Evolutionary conservation across 108 stramenopile genomes (phyloP).

Genomic region (Cyclotella sp.): DNA sequence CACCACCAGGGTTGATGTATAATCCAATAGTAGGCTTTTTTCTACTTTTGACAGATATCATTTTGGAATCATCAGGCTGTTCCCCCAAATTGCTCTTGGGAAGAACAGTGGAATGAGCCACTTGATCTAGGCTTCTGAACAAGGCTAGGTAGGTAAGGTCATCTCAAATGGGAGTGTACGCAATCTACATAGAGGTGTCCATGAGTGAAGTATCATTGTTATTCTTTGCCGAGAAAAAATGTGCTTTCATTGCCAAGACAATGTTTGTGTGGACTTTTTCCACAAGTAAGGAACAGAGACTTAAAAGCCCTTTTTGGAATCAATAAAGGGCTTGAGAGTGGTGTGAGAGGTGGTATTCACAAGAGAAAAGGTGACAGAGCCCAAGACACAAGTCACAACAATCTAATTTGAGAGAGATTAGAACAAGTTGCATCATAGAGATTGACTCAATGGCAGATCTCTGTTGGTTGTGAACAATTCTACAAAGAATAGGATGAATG

Average conservation of each 20-base stretch:
- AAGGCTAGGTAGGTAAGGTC: slow-evolving; percentile 76
- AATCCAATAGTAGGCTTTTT: slow-evolving; percentile 82
- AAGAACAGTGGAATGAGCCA: slow-evolving; percentile 79
- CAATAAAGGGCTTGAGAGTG: slow-evolving; percentile 44
- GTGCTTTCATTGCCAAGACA: slow-evolving; percentile 72
- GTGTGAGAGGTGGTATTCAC: background rate
- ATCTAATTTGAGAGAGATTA: no score
- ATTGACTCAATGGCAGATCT: no score
- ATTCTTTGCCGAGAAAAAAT: slow-evolving; percentile 53
- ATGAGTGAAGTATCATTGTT: slow-evolving; percentile 44
- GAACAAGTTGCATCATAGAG: no score
- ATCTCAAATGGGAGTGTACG: slow-evolving; percentile 82
- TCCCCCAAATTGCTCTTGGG: slow-evolving; percentile 77
- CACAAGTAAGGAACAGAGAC: slow-evolving; percentile 61
- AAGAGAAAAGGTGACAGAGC: background rate
- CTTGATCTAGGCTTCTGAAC: slow-evolving; percentile 78
- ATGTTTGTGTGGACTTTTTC: slow-evolving; percentile 57
- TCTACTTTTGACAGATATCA: slow-evolving; percentile 69
- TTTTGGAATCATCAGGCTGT: slow-evolving; percentile 45
- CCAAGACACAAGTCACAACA: no score
- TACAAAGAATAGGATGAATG: no score
- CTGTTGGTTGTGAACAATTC: background rate
- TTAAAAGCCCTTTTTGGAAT: slow-evolving; percentile 60
- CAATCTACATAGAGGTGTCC: slow-evolving; percentile 64
- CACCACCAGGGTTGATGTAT: slow-evolving; percentile 43